These are phyloP conservation scores for Epichloe baconii DNA, from an alignment of 2,329 filamentous ascomycete genomes.

Conservation along the genomic window DNA sequence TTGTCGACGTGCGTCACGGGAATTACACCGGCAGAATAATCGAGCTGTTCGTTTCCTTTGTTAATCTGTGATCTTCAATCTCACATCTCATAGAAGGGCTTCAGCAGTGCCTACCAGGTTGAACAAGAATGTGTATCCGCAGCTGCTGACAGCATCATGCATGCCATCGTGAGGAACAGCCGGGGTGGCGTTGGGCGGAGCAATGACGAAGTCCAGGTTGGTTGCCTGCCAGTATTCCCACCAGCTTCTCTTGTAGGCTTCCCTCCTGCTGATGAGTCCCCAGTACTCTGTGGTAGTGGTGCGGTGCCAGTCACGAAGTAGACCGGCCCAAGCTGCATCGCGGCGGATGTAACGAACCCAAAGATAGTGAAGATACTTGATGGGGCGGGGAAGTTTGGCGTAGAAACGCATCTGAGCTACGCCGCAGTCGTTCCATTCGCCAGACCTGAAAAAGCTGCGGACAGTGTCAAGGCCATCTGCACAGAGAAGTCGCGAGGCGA, in stretches of 20 bases:
- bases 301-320: slow-evolving; percentile 59
- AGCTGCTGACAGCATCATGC: slow-evolving; percentile 72
- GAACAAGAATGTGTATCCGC: slow-evolving; percentile 88
- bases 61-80: background rate
- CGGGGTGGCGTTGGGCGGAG: slow-evolving; percentile 80
- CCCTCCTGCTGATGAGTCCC: slow-evolving; percentile 69
- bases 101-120: slow-evolving; percentile 49
- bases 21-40: slow-evolving; percentile 72
- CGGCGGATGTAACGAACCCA: slow-evolving; percentile 75
- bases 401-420: slow-evolving; percentile 62
- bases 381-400: slow-evolving; percentile 56
- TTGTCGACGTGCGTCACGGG: slow-evolving; percentile 78
- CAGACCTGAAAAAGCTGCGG: slow-evolving; percentile 59
- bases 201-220: slow-evolving; percentile 64
- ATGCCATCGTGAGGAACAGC: slow-evolving; percentile 80
- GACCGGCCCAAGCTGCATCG: slow-evolving; percentile 64
- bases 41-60: slow-evolving; percentile 39
- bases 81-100: background rate
- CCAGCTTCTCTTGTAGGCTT: slow-evolving; percentile 65
- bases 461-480: slow-evolving; percentile 74
- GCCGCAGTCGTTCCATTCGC: slow-evolving; percentile 70
- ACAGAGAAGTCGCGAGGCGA: slow-evolving; percentile 72
- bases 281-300: slow-evolving; percentile 71
- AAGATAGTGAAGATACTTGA: slow-evolving; percentile 78
- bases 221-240: slow-evolving; percentile 73